A percentile compares a stretch with the other conserved stretches of the same genome.
Evolutionary conservation across 352 stramenopile genomes (phyloP).

Genomic region (Phytophthora vignae): DNA sequence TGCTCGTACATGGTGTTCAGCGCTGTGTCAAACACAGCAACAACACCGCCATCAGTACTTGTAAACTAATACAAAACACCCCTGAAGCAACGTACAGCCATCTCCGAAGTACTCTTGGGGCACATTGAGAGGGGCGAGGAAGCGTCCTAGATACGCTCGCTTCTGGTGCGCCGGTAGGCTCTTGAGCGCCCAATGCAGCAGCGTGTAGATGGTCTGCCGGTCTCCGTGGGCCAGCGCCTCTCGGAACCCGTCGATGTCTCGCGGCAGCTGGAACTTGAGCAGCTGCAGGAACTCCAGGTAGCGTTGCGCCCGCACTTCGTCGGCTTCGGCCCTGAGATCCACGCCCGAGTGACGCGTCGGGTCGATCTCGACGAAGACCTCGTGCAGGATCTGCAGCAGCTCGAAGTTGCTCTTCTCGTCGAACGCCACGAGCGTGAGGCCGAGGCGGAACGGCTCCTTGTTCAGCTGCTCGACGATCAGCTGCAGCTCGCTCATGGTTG

Average conservation of each 20-base stretch:
- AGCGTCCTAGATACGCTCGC: constrained; percentile 93
- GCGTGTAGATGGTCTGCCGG: constrained; percentile 89
- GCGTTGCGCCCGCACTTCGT: constrained; percentile 78
- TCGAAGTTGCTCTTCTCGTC: constrained; percentile 95
- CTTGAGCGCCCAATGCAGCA: constrained; percentile 94
- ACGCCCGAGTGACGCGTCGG: constrained; percentile 74
- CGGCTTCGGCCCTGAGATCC: constrained; percentile 84
- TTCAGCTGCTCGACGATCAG: constrained; percentile 95
- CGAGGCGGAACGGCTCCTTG: constrained; percentile 92
- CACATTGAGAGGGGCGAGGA: constrained; percentile 93
- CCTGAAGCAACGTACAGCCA: constrained; percentile 54
- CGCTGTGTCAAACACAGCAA: constrained; percentile 23
- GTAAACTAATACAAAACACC: neutral
- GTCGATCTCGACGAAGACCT: constrained; percentile 93
- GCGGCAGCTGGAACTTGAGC: constrained; percentile 93
- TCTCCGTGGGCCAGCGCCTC: constrained; percentile 84
- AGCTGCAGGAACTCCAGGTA: constrained; percentile 94
- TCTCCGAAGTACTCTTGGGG: constrained; percentile 94
- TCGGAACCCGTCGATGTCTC: constrained; percentile 77
- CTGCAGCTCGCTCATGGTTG: constrained; percentile 89
- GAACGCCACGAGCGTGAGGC: constrained; percentile 92
- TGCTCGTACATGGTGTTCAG: constrained; percentile 88
- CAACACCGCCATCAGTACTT: constrained; percentile 2
- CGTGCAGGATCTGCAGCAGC: constrained; percentile 94
- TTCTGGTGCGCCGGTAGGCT: constrained; percentile 91